These are phyloP conservation scores for Solanum hybrid DNA, from an alignment of 305 asterid species.

Conservation along the genomic window DNA sequence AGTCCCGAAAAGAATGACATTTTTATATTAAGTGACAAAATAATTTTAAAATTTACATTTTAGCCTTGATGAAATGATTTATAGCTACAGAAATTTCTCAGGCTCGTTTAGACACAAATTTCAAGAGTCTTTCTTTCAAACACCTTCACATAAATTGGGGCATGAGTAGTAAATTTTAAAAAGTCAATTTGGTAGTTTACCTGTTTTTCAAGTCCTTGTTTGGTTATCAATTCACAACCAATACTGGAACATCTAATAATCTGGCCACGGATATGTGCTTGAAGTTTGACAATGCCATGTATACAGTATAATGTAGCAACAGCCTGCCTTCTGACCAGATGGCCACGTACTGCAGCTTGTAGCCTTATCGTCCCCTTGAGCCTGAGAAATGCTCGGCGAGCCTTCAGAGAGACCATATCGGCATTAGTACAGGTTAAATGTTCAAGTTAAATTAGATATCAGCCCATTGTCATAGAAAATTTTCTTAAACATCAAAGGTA, in stretches of 20 bases:
- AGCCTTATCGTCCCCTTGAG: constrained; percentile 38
- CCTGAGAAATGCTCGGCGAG: constrained; percentile 35
- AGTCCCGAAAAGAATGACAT: neutral
- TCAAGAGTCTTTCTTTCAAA: neutral
- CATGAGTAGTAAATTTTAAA: neutral
- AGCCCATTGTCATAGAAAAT: neutral
- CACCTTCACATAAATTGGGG: neutral
- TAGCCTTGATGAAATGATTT: neutral
- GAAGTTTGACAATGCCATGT: constrained; percentile 52
- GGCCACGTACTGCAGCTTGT: constrained; percentile 56
- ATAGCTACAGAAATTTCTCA: neutral
- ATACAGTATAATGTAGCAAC: constrained; percentile 43
- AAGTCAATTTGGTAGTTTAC: constrained; percentile 10
- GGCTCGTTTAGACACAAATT: neutral
- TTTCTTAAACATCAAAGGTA: neutral
- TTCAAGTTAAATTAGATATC: neutral
- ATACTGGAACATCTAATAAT: constrained; percentile 29
- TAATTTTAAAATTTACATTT: neutral
- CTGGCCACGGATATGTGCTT: constrained; percentile 52
- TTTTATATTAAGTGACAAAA: neutral
- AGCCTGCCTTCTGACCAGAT: constrained; percentile 65
- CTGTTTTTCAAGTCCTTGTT: constrained; percentile 17
- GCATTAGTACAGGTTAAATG: neutral
- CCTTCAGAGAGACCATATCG: constrained; percentile 21
- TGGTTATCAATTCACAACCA: constrained; percentile 20